A percentile compares a stretch with the other conserved stretches of the same genome.
Conservation (phyloP, 2,329 filamentous ascomycete species). For the Coleophoma crateriformis region DNA sequence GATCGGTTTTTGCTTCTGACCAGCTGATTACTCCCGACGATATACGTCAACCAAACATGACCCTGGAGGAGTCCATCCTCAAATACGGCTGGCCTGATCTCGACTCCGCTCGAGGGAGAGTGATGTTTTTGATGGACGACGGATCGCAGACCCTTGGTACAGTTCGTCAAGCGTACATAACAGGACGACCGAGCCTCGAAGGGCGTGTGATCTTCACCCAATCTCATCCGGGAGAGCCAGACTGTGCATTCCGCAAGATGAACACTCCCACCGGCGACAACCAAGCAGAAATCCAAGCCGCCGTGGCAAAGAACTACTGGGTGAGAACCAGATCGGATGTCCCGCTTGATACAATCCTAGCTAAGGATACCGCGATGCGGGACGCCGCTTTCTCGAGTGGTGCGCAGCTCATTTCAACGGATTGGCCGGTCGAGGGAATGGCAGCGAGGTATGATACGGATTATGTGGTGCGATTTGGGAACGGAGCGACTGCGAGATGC, state of each 20-base stretch:
- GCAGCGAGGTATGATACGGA: constrained; percentile 39
- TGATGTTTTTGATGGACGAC: constrained; percentile 47
- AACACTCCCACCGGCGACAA: constrained; percentile 37
- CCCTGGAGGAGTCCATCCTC: constrained; percentile 40
- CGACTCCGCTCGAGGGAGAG: constrained; percentile 34
- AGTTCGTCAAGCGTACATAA: constrained; percentile 36
- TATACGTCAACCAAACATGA: constrained; percentile 32
- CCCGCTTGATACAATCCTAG: constrained; percentile 36
- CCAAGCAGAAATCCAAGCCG: constrained; percentile 11
- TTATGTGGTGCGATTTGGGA: constrained; percentile 29
- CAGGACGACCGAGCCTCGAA: constrained; percentile 9
- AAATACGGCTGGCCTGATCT: constrained; percentile 42
- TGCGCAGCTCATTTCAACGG: constrained; percentile 43
- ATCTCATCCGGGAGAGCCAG: constrained; percentile 34
- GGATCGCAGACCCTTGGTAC: constrained; percentile 28
- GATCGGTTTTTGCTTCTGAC: constrained; percentile 31
- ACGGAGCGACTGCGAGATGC: neutral
- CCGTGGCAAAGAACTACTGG: constrained; percentile 14
- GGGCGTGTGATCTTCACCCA: constrained; percentile 38
- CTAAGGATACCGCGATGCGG: constrained; percentile 29
- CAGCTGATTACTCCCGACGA: constrained; percentile 43
- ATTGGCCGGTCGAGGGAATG: constrained; percentile 41
- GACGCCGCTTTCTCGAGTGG: constrained; percentile 38
- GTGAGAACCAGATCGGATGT: constrained; percentile 42
- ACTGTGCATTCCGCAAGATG: constrained; percentile 43